phyloP scores from a whole-genome alignment of 2,329 filamentous ascomycete species.

The Calycina herbarum region DNA sequence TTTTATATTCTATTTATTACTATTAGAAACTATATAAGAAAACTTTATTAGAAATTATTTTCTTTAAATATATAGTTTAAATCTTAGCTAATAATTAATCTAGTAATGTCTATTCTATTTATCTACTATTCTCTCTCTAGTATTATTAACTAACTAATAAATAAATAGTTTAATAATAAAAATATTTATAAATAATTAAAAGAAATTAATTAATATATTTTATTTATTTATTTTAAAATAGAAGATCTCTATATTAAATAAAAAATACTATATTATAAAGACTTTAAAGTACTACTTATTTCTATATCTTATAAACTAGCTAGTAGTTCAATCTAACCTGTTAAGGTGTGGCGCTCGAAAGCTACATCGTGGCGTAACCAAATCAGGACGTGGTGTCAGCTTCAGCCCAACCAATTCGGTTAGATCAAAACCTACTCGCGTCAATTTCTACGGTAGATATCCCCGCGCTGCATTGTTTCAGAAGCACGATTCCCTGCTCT shows the following conservation, averaged over 20 bases:
- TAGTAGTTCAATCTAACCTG: background rate
- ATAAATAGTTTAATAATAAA: too few species aligned
- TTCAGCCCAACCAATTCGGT: background rate
- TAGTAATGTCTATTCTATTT: background rate
- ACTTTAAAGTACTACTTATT: background rate
- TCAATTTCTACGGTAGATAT: background rate
- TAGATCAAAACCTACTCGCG: background rate
- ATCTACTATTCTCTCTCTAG: too few species aligned
- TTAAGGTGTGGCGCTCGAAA: background rate
- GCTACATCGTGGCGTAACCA: background rate
- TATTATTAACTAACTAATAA: too few species aligned
- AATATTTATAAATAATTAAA: background rate
- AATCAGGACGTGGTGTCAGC: background rate
- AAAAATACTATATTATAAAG: background rate
- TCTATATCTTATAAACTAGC: background rate
- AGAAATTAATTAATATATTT: background rate
- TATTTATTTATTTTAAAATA: background rate
- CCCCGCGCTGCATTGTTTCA: conserved; percentile 22
- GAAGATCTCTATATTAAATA: background rate
- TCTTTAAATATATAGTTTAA: too few species aligned
- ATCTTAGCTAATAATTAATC: background rate
- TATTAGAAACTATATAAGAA: too few species aligned
- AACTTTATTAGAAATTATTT: too few species aligned
- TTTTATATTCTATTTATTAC: too few species aligned
- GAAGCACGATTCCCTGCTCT: conserved; percentile 16